phyloP scores from a whole-genome alignment of 139 green algal species.

The Pedinophyceae sp. region DNA sequence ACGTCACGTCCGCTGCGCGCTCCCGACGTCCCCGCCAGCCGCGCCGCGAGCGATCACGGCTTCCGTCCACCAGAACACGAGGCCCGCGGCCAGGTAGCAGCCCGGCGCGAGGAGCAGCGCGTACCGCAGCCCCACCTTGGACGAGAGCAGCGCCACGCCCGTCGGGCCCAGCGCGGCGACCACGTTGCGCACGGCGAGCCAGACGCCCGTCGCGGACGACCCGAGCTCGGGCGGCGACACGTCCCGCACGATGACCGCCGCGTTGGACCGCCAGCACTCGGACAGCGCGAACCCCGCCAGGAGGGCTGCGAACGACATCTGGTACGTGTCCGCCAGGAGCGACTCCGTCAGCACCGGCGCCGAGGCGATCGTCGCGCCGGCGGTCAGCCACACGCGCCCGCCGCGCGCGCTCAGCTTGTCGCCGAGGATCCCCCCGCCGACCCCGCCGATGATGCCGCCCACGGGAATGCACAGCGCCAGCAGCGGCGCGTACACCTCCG shows the following conservation, averaged over 20 bases:
- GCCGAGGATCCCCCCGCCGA: constrained; percentile 47
- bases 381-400: constrained; percentile 36
- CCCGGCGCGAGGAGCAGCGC: constrained; percentile 62
- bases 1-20: constrained; percentile 2
- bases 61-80: constrained; percentile 46
- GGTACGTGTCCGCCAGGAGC: constrained; percentile 34
- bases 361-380: constrained; percentile 38
- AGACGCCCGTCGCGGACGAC: constrained; percentile 47
- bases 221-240: constrained; percentile 37
- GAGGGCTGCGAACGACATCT: constrained; percentile 52
- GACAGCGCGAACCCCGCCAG: constrained; percentile 57
- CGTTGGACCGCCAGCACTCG: constrained; percentile 68
- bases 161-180: constrained; percentile 57
- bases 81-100: constrained; percentile 39
- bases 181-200: constrained; percentile 71
- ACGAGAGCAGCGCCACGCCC: constrained; percentile 30
- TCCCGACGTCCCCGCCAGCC: neutral
- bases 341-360: constrained; percentile 50
- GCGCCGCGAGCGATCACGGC: constrained; percentile 9
- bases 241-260: constrained; percentile 57
- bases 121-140: constrained; percentile 36
- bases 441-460: constrained; percentile 65
- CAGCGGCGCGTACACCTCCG: constrained; percentile 56
- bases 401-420: constrained; percentile 46
- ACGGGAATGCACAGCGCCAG: constrained; percentile 68